phyloP scores from a whole-genome alignment of 2,329 filamentous ascomycete genomes.

The Dothistroma septosporum region DNA sequence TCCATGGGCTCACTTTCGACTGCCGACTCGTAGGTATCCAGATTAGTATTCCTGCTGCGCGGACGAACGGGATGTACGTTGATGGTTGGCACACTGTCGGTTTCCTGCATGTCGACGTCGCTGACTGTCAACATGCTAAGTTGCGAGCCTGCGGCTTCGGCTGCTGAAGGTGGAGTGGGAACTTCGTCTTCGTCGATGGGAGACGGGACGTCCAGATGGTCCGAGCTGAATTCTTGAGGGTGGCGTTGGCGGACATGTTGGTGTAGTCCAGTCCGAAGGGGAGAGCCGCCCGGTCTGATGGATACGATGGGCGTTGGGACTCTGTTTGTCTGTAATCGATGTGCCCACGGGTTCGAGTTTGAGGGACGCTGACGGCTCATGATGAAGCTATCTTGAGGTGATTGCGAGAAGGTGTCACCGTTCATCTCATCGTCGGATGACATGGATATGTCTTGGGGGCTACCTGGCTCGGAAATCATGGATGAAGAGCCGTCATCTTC shows the following conservation, averaged over 20 bases:
- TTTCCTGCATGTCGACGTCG: slow-evolving; percentile 36
- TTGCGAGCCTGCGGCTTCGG: slow-evolving; percentile 34
- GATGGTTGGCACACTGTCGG: slow-evolving; percentile 22
- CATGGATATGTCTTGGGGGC: slow-evolving; percentile 28
- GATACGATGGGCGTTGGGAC: slow-evolving; percentile 27
- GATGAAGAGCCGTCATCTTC: slow-evolving; percentile 30
- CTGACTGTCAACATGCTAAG: slow-evolving; percentile 35
- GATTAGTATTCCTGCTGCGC: slow-evolving; percentile 9
- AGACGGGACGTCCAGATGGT: slow-evolving; percentile 33
- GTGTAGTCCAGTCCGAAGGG: slow-evolving; percentile 19
- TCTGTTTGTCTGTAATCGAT: slow-evolving; percentile 22
- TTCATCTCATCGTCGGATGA: slow-evolving; percentile 28
- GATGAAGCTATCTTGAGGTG: slow-evolving; percentile 17
- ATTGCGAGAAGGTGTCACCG: slow-evolving; percentile 22
- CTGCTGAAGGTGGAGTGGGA: slow-evolving; percentile 33
- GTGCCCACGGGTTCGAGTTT: slow-evolving; percentile 20
- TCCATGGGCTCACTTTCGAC: slow-evolving; percentile 24
- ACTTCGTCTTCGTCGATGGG: slow-evolving; percentile 37
- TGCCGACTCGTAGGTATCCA: slow-evolving; percentile 15
- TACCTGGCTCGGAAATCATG: slow-evolving; percentile 32
- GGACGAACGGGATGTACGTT: slow-evolving; percentile 23
- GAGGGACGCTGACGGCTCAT: slow-evolving; percentile 7
- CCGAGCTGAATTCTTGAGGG: slow-evolving; percentile 30
- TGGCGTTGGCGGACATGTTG: slow-evolving; percentile 32
- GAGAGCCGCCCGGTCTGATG: slow-evolving; percentile 20